Conservation (phyloP, 129 eudicot genomes). For the Escallonia herrerae region DNA sequence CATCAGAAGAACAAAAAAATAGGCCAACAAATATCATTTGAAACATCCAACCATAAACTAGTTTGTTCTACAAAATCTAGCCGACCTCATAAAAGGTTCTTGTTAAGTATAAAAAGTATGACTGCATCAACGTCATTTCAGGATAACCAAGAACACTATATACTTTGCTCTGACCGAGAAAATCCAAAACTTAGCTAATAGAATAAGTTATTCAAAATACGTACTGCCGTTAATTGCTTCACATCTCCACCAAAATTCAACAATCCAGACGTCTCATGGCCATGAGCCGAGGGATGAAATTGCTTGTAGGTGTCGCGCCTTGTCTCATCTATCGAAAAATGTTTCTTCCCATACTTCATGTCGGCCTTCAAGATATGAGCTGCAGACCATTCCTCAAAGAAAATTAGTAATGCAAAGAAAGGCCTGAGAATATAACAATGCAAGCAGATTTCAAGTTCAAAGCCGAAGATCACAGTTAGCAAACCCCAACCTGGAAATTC, state of each 20-base stretch:
- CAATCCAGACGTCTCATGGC: constrained; percentile 32
- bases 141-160: too few relatives aligned
- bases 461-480: background rate
- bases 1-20: too few relatives aligned
- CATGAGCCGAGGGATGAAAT: constrained; percentile 30
- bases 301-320: constrained; percentile 82
- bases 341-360: constrained; percentile 77
- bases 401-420: too few relatives aligned
- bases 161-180: too few relatives aligned
- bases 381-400: constrained; percentile 12
- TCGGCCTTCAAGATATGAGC: constrained; percentile 68
- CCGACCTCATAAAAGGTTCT: too few relatives aligned
- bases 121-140: too few relatives aligned
- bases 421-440: too few relatives aligned
- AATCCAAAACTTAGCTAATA: constrained; percentile 1
- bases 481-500: constrained; percentile 79
- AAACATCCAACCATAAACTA: too few relatives aligned
- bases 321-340: constrained; percentile 56
- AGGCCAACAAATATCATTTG: background rate
- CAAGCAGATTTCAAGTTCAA: background rate
- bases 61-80: too few relatives aligned
- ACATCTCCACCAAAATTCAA: constrained; percentile 48
- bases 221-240: constrained; percentile 69
- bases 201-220: constrained; percentile 7
- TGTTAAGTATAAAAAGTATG: too few relatives aligned